Percentiles rank a stretch among this genome's conserved stretches.
These are phyloP conservation scores for Fusarium phyllophilum DNA, from an alignment of 2,329 filamentous ascomycete species.

Conservation along the genomic window DNA sequence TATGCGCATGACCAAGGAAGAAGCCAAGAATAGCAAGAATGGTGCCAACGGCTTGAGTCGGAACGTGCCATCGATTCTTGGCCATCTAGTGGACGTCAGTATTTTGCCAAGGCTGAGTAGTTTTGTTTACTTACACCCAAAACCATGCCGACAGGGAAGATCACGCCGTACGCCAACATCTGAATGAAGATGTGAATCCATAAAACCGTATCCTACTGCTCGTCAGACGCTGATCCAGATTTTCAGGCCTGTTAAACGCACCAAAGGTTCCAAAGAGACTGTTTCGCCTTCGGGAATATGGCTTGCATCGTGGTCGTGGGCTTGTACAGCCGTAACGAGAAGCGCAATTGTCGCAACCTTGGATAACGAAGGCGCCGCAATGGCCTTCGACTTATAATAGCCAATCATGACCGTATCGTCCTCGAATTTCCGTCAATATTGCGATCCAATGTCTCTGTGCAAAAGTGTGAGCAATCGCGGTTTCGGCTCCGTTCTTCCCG, in stretches of 20 bases:
- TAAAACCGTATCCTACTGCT: conserved; percentile 76
- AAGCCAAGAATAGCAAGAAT: conserved; percentile 84
- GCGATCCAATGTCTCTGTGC: background rate
- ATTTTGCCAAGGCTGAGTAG: background rate
- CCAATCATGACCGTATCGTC: conserved; percentile 34
- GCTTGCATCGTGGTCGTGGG: conserved; percentile 60
- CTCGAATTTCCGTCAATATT: background rate
- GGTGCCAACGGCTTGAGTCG: conserved; percentile 80
- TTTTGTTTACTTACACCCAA: conserved; percentile 73
- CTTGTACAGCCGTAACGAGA: conserved; percentile 41
- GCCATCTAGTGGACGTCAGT: conserved; percentile 69
- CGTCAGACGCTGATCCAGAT: conserved; percentile 46
- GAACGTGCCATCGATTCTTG: conserved; percentile 94
- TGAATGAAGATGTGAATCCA: conserved; percentile 95
- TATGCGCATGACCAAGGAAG: conserved; percentile 90
- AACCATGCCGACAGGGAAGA: conserved; percentile 96
- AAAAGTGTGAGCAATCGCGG: background rate
- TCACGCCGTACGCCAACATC: conserved; percentile 85
- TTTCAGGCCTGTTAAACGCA: conserved; percentile 52
- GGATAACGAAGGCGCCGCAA: conserved; percentile 28
- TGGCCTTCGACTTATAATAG: conserved; percentile 15
- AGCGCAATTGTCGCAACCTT: conserved; percentile 38
- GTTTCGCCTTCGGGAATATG: conserved; percentile 75
- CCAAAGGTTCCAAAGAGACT: conserved; percentile 78
- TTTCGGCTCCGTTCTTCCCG: background rate